A percentile compares a stretch with the other conserved stretches of the same genome.
phyloP scores from a whole-genome alignment of 495 filamentous ascomycete species.

The Aspergillus heteromorphus region DNA sequence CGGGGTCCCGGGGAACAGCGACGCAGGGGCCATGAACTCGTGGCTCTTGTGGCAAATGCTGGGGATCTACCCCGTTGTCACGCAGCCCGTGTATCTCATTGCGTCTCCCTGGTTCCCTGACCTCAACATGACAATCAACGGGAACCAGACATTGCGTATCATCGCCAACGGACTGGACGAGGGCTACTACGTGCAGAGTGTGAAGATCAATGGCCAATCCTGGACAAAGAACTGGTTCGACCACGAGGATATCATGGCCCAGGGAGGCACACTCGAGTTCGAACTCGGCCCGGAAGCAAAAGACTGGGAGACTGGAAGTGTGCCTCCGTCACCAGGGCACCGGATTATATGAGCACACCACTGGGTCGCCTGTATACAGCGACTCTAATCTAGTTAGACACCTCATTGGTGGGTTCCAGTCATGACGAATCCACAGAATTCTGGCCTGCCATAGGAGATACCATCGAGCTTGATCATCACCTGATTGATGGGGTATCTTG shows the following conservation, averaged over 20 bases:
- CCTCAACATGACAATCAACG: constrained; percentile 52
- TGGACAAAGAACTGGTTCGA: constrained; percentile 54
- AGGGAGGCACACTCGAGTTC: constrained; percentile 60
- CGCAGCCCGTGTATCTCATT: constrained; percentile 60
- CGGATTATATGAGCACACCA: not conserved
- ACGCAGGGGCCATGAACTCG: constrained; percentile 66
- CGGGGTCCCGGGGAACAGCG: constrained; percentile 62
- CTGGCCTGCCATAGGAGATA: too few relatives aligned
- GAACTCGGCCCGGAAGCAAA: constrained; percentile 48
- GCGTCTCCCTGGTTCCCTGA: constrained; percentile 58
- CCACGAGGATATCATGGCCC: constrained; percentile 58
- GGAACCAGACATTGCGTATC: constrained; percentile 50
- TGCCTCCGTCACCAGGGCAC: constrained; percentile 49
- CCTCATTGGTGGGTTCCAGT: not conserved
- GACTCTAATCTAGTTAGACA: not conserved
- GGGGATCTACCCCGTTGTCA: constrained; percentile 63
- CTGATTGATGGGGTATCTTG: not conserved
- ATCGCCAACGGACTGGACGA: constrained; percentile 46
- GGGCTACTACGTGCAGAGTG: constrained; percentile 50
- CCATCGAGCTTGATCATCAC: not conserved
- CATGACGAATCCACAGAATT: not conserved
- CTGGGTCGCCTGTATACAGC: not conserved
- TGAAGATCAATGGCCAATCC: constrained; percentile 27
- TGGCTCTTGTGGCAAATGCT: constrained; percentile 68
- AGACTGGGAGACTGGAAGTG: constrained; percentile 52